Base-by-base conservation (phyloP, 129 eudicot species). In the Flaveria brownii region DNA sequence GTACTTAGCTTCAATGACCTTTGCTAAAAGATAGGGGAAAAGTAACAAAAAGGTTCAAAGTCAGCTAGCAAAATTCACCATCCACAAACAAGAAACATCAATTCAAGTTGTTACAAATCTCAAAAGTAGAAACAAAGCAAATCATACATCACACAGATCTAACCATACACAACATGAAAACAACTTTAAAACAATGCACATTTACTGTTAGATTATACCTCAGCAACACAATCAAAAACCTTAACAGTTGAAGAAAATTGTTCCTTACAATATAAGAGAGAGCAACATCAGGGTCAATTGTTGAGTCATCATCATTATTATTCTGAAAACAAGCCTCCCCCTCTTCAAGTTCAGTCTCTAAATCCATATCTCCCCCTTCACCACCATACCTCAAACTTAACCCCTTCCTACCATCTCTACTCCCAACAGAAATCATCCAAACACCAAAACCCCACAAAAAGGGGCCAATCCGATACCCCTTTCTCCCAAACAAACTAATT, bases 331-430 rank as follows among this genome's bases (percentile, higher is more conserved):
- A 84, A 82, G 98, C 98, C 78, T 92, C 98, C 28, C 98, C 98
- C 86, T 92, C 98, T 82, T 92, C 98, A 73, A 92, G 85, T 50
- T 92, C 98, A 82, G 92, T 59, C 54, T 90, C 92, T 80, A 80
- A 80, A 55, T 86, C 95, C 96, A 92, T 92, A 46, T 83, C 86
- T 85, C 79, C 84, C 41, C 50, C 79, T 36, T 72, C 83, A 80
- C 66, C 76, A 49, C 85, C 86, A 81, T 88, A 88, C 81, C 90
- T 88, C 75, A 83, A 77, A 51, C 88, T 88, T 78, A 84, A 54
- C 84, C 90, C 90, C 90, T 92, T 88, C 76, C 96, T 84, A 33
- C 91, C 97, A 89, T 92, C 91, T 64, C 88, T 86, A 70, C 89
- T 84, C 70, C 93, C 82, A 80, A 89, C 86, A 75, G 90, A 90